A percentile compares a stretch with the other conserved stretches of the same genome.
Evolutionary conservation across 1,139 yeast genomes (phyloP).

Genomic region (Debaryomyces coudertii): DNA sequence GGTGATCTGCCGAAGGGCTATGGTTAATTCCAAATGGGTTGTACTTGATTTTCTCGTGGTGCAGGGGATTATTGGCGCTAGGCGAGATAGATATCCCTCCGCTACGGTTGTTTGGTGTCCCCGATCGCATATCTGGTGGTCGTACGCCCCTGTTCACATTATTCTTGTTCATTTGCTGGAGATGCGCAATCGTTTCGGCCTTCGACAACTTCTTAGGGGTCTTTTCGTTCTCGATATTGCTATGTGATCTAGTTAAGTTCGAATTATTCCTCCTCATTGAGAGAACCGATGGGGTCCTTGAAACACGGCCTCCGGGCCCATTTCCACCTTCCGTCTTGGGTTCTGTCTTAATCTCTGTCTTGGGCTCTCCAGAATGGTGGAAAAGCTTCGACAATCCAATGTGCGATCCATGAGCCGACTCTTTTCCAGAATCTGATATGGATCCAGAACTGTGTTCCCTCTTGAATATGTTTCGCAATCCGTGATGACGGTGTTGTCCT

Average conservation of each 20-base stretch:
- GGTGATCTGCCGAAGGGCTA: constrained; percentile 36
- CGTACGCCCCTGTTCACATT: constrained; percentile 27
- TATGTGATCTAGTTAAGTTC: neutral
- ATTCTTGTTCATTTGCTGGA: constrained; percentile 37
- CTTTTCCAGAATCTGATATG: constrained; percentile 14
- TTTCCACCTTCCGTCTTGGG: constrained; percentile 13
- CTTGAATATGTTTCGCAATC: constrained; percentile 25
- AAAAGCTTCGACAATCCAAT: constrained; percentile 35
- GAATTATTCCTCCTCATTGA: constrained; percentile 35
- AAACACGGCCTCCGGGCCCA: constrained; percentile 14
- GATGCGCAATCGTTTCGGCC: constrained; percentile 45
- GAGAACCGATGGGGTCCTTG: constrained; percentile 30
- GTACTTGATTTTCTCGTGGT: constrained; percentile 44
- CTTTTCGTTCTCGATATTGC: constrained; percentile 11
- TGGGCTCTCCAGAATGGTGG: constrained; percentile 21
- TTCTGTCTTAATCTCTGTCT: too few species aligned
- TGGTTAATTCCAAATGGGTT: constrained; percentile 52
- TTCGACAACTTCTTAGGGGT: constrained; percentile 34
- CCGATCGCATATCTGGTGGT: constrained; percentile 9
- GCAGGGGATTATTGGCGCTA: constrained; percentile 9
- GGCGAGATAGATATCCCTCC: constrained; percentile 2
- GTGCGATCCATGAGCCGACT: constrained; percentile 14
- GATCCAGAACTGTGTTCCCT: constrained; percentile 22
- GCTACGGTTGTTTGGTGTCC: constrained; percentile 7
- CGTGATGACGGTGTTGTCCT: constrained; percentile 20